Evolutionary conservation across 495 filamentous ascomycete species (phyloP).

Genomic region (Astrothelium macrocarpum): DNA sequence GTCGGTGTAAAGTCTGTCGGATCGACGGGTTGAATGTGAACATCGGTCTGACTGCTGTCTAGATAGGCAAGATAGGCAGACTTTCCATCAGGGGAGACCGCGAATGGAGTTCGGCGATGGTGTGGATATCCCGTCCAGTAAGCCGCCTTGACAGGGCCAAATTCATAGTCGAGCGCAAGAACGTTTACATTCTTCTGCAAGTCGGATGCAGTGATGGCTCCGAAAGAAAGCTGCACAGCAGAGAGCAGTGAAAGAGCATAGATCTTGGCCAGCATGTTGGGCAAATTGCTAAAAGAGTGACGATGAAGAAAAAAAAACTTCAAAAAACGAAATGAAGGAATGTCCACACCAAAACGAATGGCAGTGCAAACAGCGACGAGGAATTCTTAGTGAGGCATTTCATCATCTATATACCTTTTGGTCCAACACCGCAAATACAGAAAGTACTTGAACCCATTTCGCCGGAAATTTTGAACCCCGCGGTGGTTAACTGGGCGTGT

Average conservation of each 20-base stretch:
- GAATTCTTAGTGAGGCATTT: neutral
- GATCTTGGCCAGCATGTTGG: constrained; percentile 1
- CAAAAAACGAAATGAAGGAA: neutral
- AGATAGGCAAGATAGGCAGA: constrained; percentile 46
- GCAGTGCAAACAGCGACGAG: neutral
- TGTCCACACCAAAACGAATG: constrained; percentile 1
- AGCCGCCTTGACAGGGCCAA: constrained; percentile 41
- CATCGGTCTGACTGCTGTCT: constrained; percentile 38
- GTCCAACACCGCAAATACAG: neutral
- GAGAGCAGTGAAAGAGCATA: constrained; percentile 2
- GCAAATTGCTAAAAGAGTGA: neutral
- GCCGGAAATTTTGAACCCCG: neutral
- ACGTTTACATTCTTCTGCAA: constrained; percentile 37
- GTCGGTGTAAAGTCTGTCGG: constrained; percentile 38
- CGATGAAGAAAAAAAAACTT: neutral
- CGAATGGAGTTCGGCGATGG: constrained; percentile 45
- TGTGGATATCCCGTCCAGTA: constrained; percentile 48
- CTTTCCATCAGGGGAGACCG: constrained; percentile 42
- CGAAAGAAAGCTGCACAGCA: constrained; percentile 5
- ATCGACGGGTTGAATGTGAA: constrained; percentile 42
- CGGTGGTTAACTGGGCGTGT: neutral
- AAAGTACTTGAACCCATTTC: neutral
- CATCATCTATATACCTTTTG: neutral
- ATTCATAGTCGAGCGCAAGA: constrained; percentile 34
- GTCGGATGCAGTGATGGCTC: constrained; percentile 11